phyloP scores from a whole-genome alignment of 768 basidiomycete genomes.

The Ramaria sp. region DNA sequence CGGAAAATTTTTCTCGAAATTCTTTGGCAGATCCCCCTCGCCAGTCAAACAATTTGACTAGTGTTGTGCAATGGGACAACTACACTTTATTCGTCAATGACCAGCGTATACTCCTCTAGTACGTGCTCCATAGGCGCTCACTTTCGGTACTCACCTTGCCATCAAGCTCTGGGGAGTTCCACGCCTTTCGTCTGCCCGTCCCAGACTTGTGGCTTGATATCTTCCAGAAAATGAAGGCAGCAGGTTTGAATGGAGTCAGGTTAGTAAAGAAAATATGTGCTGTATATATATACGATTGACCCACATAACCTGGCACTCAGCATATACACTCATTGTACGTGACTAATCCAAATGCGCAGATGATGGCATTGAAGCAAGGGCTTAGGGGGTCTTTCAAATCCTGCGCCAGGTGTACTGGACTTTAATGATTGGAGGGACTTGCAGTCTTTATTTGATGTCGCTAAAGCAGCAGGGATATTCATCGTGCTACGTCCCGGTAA shows the following conservation, averaged over 20 bases:
- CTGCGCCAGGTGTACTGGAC: slow-evolving; percentile 62
- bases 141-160: background rate
- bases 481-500: slow-evolving; percentile 68
- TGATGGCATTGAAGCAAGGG: background rate
- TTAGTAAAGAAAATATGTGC: no score
- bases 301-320: slow-evolving; percentile 29
- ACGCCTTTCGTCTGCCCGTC: slow-evolving; percentile 72
- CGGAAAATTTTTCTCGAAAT: background rate
- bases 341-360: background rate
- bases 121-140: slow-evolving; percentile 17
- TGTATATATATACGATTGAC: background rate
- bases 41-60: slow-evolving; percentile 17
- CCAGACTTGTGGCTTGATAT: slow-evolving; percentile 76
- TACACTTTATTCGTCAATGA: slow-evolving; percentile 61
- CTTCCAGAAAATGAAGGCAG: slow-evolving; percentile 70
- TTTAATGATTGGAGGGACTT: slow-evolving; percentile 62
- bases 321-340: slow-evolving; percentile 56
- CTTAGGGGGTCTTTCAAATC: slow-evolving; percentile 59
- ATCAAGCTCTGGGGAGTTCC: slow-evolving; percentile 72
- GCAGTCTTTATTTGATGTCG: slow-evolving; percentile 63
- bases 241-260: slow-evolving; percentile 54
- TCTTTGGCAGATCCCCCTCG: background rate
- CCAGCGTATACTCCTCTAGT: slow-evolving; percentile 67
- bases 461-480: slow-evolving; percentile 64
- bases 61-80: slow-evolving; percentile 47